A percentile compares a stretch with the other conserved stretches of the same genome.
These are phyloP conservation scores for Acer negundo DNA, from an alignment of 345 rosid genomes.

Conservation along the genomic window DNA sequence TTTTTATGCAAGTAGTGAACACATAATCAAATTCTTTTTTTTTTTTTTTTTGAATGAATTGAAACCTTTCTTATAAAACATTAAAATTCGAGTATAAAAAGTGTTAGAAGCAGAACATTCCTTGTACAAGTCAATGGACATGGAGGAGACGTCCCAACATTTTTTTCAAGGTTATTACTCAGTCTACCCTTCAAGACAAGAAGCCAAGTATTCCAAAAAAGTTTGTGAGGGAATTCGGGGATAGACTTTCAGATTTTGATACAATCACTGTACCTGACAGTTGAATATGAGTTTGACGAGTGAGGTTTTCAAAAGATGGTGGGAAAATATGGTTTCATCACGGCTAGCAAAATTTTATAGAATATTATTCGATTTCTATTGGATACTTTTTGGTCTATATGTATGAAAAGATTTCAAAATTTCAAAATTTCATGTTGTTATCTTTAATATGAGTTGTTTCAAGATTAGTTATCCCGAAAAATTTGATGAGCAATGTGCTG, in stretches of 20 bases:
- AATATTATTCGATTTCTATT: conserved; percentile 34
- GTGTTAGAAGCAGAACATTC: too few relatives aligned
- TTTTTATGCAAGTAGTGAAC: too few relatives aligned
- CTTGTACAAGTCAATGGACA: too few relatives aligned
- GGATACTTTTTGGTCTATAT: conserved; percentile 41
- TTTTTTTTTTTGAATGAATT: too few relatives aligned
- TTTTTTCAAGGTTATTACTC: conserved; percentile 5
- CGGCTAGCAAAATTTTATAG: conserved; percentile 35
- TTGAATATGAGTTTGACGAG: conserved; percentile 33
- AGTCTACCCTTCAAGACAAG: not conserved
- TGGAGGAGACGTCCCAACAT: not conserved
- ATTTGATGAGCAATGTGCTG: conserved; percentile 18
- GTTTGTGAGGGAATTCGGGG: not conserved
- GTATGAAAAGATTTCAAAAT: conserved; percentile 22
- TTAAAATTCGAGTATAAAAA: too few relatives aligned
- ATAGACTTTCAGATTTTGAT: not conserved
- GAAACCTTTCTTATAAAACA: too few relatives aligned
- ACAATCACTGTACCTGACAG: conserved; percentile 1
- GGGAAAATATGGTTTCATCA: conserved; percentile 40
- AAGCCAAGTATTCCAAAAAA: not conserved
- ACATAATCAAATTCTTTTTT: too few relatives aligned
- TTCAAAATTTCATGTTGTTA: conserved; percentile 15
- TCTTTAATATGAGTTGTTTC: conserved; percentile 34
- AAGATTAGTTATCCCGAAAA: conserved; percentile 39
- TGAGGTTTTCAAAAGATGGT: conserved; percentile 30